Base-by-base conservation (phyloP, 345 rosid species). In the Leavenworthia alabamica region DNA sequence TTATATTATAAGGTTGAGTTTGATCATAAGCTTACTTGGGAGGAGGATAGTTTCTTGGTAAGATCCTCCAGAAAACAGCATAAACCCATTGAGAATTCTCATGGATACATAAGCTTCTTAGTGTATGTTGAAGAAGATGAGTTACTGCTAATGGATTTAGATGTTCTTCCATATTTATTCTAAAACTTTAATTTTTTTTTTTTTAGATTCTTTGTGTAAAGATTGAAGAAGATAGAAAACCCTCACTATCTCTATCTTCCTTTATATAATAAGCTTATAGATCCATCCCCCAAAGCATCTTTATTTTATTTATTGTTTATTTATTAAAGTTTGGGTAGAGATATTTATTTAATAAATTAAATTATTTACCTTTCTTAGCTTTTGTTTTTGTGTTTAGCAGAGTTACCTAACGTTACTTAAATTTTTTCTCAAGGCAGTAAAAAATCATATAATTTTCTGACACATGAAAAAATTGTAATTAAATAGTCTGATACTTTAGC, bases 1-100 rank as follows among this genome's bases (percentile, higher is more conserved):
- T 13, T 17, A 43, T 1, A 13, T 16, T 33, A 17, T 46, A 45
- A 0, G 23, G 45, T 42, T 31, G 56, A 27, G 20, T 41, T 61
- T 45, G 35, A 41, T 32, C 2, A 56, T 27, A 54, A 53, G 35
- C 81, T 84, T 86, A 92, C 98, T 92, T 92, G 73, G 98, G 98
- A 41, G 98, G 96, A 20, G 98, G 98, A 72, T 92, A 92, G 47
- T 89, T 92, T 66, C 98, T 85, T 53, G 98, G 98, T 72, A 92
- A 81, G 89, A 92, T 86, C 81, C 98, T 86, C 98, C 98, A 92
- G 54, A 92, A 92, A 63, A 92, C 98, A 56, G 96, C 98, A 82
- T 92, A 92, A 79, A 92, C 95, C 98, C 98, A 92, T 73, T 89
- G 89, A 65, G 95, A 89, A 49, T 81, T 81, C 11, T 85, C 90